Base-by-base conservation (phyloP, 495 filamentous ascomycete genomes). In the Bombardia bombarda region DNA sequence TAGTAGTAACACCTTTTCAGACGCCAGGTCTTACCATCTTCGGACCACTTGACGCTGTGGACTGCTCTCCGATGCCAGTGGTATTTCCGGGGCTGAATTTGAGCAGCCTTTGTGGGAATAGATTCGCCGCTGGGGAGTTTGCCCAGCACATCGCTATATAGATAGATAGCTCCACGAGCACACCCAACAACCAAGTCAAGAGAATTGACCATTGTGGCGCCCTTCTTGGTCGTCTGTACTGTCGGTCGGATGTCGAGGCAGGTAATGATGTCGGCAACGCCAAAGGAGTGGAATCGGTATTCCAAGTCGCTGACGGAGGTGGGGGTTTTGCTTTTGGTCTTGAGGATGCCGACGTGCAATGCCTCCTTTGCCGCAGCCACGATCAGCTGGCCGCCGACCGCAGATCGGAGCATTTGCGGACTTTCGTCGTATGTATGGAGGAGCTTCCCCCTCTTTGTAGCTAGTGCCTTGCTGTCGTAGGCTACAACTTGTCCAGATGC, bases 31-130 rank as follows among this genome's bases (percentile, higher is more conserved):
- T 52, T 76, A 92, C 92, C 93, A 73, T 97, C 90, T 52, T 66
- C 70, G 18, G 90, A 93, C 83, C 85, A 96, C 57, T 88, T 90
- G 31, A 94, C 70, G 7, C 84, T 73, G 51, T 77, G 77, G 3
- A 94, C 90, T 20, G 79, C 74, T 42, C 80, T 79, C 53, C 93
- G 76, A 62, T 99, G 92, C 92, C 92, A 99, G 57, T 97, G 93
- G 20, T 90, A 65, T 52, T 77, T 82, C 57, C 58, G 62, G n/a
- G 69, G 64, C 39, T 70, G 70, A 18, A 71, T 53, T 8, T 46
- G 20, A 21, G 54, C 61, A 33, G 69, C 63, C 21, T 60, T 67
- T 8, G 38, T 43, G 46, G 61, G 49, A 0, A 38, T 32, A 21
- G 38, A 51, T 6, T 45, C 48, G 7, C 58, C 47, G 7, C 39